Base-by-base conservation (phyloP, 768 basidiomycete genomes). In the Ephemerocybe angulata region DNA sequence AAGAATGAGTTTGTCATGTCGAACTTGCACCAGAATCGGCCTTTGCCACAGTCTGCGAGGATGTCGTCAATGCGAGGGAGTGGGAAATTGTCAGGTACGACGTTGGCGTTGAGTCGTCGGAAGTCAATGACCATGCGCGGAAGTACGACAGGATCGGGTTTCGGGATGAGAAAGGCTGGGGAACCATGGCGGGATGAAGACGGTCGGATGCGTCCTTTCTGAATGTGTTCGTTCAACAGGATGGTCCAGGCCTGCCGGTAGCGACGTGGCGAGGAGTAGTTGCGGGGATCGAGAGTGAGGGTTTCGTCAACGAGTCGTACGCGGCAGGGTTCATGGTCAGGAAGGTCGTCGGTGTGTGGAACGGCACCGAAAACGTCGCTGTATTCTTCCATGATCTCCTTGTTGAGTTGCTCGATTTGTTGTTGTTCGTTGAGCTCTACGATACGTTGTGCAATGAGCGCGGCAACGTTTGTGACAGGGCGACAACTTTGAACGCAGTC, bases 161-260 rank as follows among this genome's bases (percentile, higher is more conserved):
- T n/a, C n/a, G n/a, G n/a, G n/a, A n/a, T 68, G 2, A 76, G 62
- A 49, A 76, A 77, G 0, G 67, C 63, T 0, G 72, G 75, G 0
- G 69, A 78, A 0, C 68, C 64, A 54, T 63, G 69, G 3, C 50
- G 50, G 0, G 68, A 69, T 1, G 48, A 51, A 0, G 70, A 75
- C 0, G 66, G 66, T 0, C 63, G 54, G 0, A 78, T 65, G 0
- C 64, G 58, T 0, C 76, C 70, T 0, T 68, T 63, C 0, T 55
- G 62, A 0, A 72, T 30, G 37, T 74, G 70, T 7, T 63, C 54
- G 0, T 75, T 29, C 0, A 74, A 61, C 0, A 74, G 55, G 0
- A 30, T 62, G 1, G 59, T 19, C 71, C 71, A 77, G 0, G 62
- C 64, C 0, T 68, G 68, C 0, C 58, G 43, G 35, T 71, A 74